Conservation (phyloP, 2,329 filamentous ascomycete genomes). For the Madurella mycetomatis region DNA sequence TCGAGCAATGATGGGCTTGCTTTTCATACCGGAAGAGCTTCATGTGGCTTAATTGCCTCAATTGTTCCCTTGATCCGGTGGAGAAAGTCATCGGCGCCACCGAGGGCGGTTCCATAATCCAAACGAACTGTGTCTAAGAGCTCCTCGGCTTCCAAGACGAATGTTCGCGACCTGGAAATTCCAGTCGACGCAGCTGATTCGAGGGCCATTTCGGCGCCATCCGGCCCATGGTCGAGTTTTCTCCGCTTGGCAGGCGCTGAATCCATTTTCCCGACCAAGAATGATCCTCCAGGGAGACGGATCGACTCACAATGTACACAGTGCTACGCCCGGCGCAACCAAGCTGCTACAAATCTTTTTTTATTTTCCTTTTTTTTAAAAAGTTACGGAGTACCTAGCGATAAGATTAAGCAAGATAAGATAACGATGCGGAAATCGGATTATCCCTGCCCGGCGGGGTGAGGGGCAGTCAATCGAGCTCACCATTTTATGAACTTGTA, state of each 20-base stretch:
- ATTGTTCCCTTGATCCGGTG: conserved; percentile 50
- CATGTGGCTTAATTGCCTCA: conserved; percentile 47
- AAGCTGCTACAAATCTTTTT: conserved; percentile 15
- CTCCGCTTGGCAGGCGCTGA: conserved; percentile 32
- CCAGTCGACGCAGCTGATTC: conserved; percentile 30
- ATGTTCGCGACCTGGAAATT: conserved; percentile 43
- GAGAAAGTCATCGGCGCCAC: conserved; percentile 46
- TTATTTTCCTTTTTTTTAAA: conserved; percentile 4
- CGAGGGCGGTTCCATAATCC: conserved; percentile 47
- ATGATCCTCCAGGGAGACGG: background rate
- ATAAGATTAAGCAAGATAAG: conserved; percentile 18
- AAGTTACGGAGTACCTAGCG: background rate
- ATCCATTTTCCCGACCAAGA: conserved; percentile 27
- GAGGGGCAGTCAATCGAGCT: background rate
- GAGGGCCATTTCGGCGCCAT: conserved; percentile 21
- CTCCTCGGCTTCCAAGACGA: conserved; percentile 57
- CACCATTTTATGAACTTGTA: no score
- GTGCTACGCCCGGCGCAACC: background rate
- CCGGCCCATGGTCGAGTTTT: conserved; percentile 30
- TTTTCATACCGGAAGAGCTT: conserved; percentile 44
- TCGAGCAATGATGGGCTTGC: background rate
- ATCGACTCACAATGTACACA: background rate
- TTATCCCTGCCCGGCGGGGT: conserved; percentile 18
- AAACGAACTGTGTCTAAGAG: conserved; percentile 51
- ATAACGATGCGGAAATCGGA: conserved; percentile 9